Conservation (phyloP, 2,329 filamentous ascomycete genomes). For the Sarocladium kiliense region DNA sequence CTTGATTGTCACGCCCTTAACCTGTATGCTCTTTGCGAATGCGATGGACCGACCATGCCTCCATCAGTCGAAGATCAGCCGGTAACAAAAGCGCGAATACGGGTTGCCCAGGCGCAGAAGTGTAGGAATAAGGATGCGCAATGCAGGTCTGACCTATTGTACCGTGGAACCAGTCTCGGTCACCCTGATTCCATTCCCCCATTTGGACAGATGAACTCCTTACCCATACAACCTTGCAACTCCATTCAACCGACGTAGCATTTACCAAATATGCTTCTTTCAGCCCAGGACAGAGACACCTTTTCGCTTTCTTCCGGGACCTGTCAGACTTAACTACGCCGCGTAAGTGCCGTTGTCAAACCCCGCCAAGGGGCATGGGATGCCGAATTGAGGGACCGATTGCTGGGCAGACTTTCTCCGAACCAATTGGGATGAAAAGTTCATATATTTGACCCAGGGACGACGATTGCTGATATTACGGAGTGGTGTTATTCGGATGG, state of each 20-base stretch:
- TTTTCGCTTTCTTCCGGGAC: not conserved
- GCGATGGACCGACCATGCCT: too few species aligned
- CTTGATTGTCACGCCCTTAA: too few species aligned
- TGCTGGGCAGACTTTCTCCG: not conserved
- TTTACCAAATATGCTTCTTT: not conserved
- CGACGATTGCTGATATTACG: not conserved
- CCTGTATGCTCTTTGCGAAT: too few species aligned
- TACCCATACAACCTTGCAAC: not conserved
- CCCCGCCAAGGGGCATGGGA: not conserved
- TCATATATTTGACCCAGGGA: not conserved
- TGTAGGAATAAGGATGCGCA: too few species aligned
- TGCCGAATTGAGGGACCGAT: not conserved
- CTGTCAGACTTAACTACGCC: not conserved
- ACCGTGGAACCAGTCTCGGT: not conserved
- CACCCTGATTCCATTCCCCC: not conserved
- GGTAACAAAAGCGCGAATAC: too few species aligned
- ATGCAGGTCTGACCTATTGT: too few species aligned
- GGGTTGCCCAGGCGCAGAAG: too few species aligned
- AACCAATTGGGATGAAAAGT: not conserved
- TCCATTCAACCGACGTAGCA: not conserved
- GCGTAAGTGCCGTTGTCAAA: conserved; percentile 5
- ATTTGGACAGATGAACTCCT: not conserved
- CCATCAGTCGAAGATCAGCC: too few species aligned
- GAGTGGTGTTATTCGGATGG: too few species aligned
- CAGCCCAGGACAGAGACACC: not conserved